Base-by-base conservation (phyloP, 1,284 basidiomycete genomes). In the Apiotrichum gamsii region DNA sequence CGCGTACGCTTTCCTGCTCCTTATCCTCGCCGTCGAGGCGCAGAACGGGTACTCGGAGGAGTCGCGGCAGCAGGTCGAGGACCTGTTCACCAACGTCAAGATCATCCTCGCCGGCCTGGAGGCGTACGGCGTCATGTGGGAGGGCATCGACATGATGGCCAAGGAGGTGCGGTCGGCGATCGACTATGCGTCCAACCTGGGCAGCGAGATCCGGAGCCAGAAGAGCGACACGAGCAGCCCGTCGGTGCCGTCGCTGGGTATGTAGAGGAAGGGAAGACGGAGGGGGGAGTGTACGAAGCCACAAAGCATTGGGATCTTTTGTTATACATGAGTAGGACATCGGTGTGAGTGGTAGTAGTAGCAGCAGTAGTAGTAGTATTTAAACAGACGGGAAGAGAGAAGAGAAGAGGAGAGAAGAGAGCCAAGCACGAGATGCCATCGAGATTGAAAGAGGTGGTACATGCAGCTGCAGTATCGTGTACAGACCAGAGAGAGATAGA, bases 41-140 rank as follows among this genome's bases (percentile, higher is more conserved):
- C 63, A 69, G 33, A 62, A 59, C 30, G 57, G 55, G 14, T 28
- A 60, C 16, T 54, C 58, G 11, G 44, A 52, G 19, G 45, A 49
- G 8, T 49, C 55, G 15, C 45, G 54, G 1, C 67, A 67, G 25
- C 69, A 74, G 56, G 56, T 73, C 14, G 64, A 72, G 18, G 60
- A 62, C 5, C 54, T 74, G 13, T 61, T 69, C 52, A 72, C 69
- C 3, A 73, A 74, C 45, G 72, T 72, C 45, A 68, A 67, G 49
- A 62, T 73, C 45, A 67, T 74, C 33, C 49, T 70, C 20, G 72
- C 67, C n/a, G 72, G 71, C 19, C 54, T 74, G 8, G 66, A 71
- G 46, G 67, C 69, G 24, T 74, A 73, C 48, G 72, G 70, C 14
- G 50, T 56, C 36, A 71, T 73, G 69, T 74, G 72, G 72, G 70